phyloP scores from a whole-genome alignment of 176 grass and related monocot species.

The Avena eriantha region DNA sequence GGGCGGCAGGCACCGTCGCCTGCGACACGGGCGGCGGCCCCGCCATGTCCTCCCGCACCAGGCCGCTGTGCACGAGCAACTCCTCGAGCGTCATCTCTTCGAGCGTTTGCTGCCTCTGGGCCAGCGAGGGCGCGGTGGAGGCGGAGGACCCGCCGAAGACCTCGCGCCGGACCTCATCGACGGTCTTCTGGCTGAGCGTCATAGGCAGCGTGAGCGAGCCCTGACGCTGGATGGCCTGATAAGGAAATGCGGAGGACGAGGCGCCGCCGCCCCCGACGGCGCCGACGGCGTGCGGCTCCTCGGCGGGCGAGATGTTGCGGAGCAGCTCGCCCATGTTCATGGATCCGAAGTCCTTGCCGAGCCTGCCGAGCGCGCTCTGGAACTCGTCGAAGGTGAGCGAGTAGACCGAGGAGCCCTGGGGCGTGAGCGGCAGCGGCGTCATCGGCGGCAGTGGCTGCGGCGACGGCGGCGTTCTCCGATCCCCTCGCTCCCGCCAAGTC shows the following conservation, averaged over 20 bases:
- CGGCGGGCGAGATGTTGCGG: slow-evolving; percentile 84
- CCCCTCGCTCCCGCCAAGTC: background rate
- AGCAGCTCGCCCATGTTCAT: slow-evolving; percentile 99
- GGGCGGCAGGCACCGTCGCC: background rate
- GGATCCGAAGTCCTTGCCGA: slow-evolving; percentile 80
- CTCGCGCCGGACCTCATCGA: slow-evolving; percentile 86
- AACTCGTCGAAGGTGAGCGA: slow-evolving; percentile 91
- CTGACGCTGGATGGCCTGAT: slow-evolving; percentile 64
- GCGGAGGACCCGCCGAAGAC: slow-evolving; percentile 5
- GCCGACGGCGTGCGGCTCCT: slow-evolving; percentile 71
- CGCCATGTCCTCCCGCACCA: slow-evolving; percentile 60
- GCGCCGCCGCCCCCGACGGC: background rate
- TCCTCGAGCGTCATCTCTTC: slow-evolving; percentile 94
- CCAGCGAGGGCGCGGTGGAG: background rate
- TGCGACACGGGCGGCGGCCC: background rate
- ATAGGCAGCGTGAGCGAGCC: slow-evolving; percentile 74
- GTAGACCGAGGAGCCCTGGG: slow-evolving; percentile 90
- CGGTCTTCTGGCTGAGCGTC: slow-evolving; percentile 90
- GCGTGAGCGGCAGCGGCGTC: slow-evolving; percentile 64
- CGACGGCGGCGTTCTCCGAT: background rate
- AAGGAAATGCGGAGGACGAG: background rate
- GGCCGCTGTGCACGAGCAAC: slow-evolving; percentile 78
- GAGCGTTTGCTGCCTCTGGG: slow-evolving; percentile 65
- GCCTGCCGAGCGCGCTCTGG: slow-evolving; percentile 68
- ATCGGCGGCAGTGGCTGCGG: slow-evolving; percentile 50